Evolutionary conservation across 2,329 filamentous ascomycete genomes (phyloP).

Genomic region (Clarireedia hainanense): DNA sequence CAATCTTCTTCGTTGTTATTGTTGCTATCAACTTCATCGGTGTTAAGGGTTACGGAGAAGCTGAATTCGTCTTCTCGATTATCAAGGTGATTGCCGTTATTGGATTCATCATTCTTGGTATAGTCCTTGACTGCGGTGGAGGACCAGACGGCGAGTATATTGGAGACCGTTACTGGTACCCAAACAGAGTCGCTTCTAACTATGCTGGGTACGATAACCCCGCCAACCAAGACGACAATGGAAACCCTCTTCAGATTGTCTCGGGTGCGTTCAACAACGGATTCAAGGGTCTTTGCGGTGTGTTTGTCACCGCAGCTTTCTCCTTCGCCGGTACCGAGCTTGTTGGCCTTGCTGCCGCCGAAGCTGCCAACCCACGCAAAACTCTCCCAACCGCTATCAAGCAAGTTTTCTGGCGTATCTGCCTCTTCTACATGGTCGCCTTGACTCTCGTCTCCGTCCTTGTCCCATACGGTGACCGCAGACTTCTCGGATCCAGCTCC

Average conservation of each 20-base stretch:
- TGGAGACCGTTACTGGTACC: conserved; percentile 53
- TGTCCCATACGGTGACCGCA: conserved; percentile 35
- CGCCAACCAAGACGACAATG: conserved; percentile 3
- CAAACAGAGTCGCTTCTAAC: conserved; percentile 32
- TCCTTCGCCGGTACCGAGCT: conserved; percentile 45
- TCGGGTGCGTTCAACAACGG: conserved; percentile 37
- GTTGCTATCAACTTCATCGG: conserved; percentile 80
- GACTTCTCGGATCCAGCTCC: conserved; percentile 31
- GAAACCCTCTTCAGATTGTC: conserved; percentile 10
- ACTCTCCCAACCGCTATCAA: conserved; percentile 43
- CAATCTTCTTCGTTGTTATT: conserved; percentile 70
- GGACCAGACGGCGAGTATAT: conserved; percentile 49
- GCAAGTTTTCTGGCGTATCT: conserved; percentile 48
- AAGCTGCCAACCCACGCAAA: conserved; percentile 40
- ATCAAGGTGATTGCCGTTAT: conserved; percentile 66
- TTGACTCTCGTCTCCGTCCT: conserved; percentile 46
- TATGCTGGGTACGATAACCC: conserved; percentile 35
- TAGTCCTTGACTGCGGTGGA: conserved; percentile 50
- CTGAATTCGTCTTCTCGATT: conserved; percentile 78
- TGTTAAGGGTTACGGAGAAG: conserved; percentile 80
- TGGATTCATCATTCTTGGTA: conserved; percentile 58
- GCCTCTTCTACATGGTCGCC: conserved; percentile 44
- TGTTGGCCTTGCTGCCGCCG: conserved; percentile 44
- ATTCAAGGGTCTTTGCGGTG: conserved; percentile 43
- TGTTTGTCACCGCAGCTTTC: conserved; percentile 45